These are phyloP conservation scores for Graphilbum fragrans DNA, from an alignment of 2,329 filamentous ascomycete species.

Conservation along the genomic window DNA sequence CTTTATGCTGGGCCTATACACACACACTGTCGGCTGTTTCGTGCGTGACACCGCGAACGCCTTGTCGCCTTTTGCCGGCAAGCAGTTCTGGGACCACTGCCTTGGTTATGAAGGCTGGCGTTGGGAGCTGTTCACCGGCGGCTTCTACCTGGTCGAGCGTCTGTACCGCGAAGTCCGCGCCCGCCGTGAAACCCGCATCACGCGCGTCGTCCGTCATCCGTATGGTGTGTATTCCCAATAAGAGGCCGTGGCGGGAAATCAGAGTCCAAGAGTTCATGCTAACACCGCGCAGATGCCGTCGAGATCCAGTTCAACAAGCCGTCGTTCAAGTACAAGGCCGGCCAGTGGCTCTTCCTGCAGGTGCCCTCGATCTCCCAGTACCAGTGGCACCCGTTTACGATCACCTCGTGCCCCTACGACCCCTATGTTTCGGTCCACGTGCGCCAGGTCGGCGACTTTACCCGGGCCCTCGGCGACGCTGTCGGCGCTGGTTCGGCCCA, in stretches of 20 bases:
- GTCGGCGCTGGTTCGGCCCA: constrained; percentile 85
- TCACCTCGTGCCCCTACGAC: constrained; percentile 94
- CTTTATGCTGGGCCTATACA: constrained; percentile 87
- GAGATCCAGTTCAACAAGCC: constrained; percentile 97
- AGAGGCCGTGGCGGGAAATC: too few relatives aligned
- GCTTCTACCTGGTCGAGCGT: constrained; percentile 75
- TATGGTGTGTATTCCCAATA: constrained; percentile 52
- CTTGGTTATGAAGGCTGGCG: constrained; percentile 94
- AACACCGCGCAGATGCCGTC: constrained; percentile 57
- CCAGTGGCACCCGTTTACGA: constrained; percentile 98
- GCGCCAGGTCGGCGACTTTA: constrained; percentile 94
- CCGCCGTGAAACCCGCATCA: constrained; percentile 75
- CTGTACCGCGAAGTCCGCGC: constrained; percentile 84
- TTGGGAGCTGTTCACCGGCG: constrained; percentile 85
- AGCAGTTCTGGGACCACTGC: constrained; percentile 80
- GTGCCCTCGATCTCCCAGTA: constrained; percentile 76
- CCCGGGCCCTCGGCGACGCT: constrained; percentile 81
- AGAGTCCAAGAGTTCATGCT: not conserved
- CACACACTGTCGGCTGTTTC: constrained; percentile 91
- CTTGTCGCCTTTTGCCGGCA: constrained; percentile 74
- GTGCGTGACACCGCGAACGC: constrained; percentile 66
- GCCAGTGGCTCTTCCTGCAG: constrained; percentile 96
- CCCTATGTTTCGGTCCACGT: constrained; percentile 91
- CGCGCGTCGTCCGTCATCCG: constrained; percentile 87
- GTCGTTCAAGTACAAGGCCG: constrained; percentile 94